Evolutionary conservation across 2,329 filamentous ascomycete species (phyloP).

Genomic region (Fonsecaea multimorphosa): DNA sequence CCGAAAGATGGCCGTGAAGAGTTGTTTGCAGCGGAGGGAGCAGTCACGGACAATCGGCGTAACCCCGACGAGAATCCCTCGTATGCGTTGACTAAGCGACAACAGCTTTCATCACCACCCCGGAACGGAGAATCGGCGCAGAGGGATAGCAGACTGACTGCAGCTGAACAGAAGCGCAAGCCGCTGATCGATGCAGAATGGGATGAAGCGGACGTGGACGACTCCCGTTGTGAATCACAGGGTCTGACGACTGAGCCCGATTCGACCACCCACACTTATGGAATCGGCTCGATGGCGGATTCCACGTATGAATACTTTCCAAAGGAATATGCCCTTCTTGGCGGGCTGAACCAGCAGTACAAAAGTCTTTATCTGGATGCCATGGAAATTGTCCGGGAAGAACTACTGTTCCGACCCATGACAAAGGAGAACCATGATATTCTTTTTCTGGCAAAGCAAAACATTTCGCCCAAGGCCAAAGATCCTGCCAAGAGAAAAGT

Average conservation of each 20-base stretch:
- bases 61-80: not conserved
- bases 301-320: constrained; percentile 60
- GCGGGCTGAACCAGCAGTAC: constrained; percentile 52
- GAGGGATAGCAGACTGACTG: constrained; percentile 22
- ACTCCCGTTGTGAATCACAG: constrained; percentile 47
- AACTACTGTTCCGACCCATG: constrained; percentile 55
- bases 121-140: not conserved
- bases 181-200: not conserved
- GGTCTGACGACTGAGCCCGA: constrained; percentile 48
- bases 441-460: constrained; percentile 48
- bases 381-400: constrained; percentile 48
- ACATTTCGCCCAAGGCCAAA: constrained; percentile 36
- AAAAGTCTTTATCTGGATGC: constrained; percentile 52
- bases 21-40: not conserved
- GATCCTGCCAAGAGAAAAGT: constrained; percentile 32
- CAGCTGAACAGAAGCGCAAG: not conserved
- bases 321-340: constrained; percentile 56
- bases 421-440: constrained; percentile 48
- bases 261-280: constrained; percentile 47
- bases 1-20: not conserved
- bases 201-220: constrained; percentile 26
- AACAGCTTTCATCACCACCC: constrained; percentile 30
- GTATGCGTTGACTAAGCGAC: constrained; percentile 22
- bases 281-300: constrained; percentile 54
- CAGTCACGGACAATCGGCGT: not conserved